Conservation (phyloP, 495 filamentous ascomycete species). For the Tuber umbilicatum region DNA sequence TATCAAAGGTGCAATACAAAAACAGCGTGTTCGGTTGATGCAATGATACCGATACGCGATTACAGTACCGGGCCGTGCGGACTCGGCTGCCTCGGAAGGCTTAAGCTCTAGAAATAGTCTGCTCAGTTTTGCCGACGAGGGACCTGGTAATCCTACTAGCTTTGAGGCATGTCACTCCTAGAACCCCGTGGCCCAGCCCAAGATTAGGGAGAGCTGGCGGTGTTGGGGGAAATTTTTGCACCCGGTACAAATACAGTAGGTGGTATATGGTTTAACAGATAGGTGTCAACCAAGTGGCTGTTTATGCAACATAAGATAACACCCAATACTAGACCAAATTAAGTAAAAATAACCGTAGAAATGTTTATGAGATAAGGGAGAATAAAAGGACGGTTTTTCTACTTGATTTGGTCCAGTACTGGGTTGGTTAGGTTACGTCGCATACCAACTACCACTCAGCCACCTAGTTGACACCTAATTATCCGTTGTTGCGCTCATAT, state of each 20-base stretch:
- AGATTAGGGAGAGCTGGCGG: neutral
- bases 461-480: too few species aligned
- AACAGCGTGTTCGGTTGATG: neutral
- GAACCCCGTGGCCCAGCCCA: neutral
- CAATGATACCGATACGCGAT: neutral
- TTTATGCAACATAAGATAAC: too few species aligned
- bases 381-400: too few species aligned
- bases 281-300: too few species aligned
- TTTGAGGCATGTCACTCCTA: neutral
- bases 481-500: too few species aligned
- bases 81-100: neutral
- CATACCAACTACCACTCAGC: too few species aligned
- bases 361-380: too few species aligned
- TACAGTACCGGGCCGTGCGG: neutral
- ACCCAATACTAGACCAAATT: too few species aligned
- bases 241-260: neutral
- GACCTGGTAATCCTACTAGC: neutral
- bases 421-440: too few species aligned
- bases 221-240: neutral
- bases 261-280: neutral
- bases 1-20: neutral
- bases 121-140: neutral
- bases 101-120: neutral
- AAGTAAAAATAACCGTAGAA: too few species aligned
- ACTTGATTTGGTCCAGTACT: too few species aligned